Conservation (phyloP, 1,284 basidiomycete genomes). For the Papiliotrema nemorosa region DNA sequence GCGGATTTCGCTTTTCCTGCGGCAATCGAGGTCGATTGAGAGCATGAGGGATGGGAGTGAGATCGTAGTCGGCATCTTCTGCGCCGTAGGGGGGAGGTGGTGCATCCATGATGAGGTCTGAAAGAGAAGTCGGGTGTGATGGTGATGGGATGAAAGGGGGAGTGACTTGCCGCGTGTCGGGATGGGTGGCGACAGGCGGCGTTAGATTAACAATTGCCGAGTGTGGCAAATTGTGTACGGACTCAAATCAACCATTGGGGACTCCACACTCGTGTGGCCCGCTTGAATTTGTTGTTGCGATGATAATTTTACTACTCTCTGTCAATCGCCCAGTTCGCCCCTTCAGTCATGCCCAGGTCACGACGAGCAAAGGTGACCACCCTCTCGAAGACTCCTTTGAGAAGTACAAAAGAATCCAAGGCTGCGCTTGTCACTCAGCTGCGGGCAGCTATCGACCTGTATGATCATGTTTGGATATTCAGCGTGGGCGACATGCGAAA, state of each 20-base stretch:
- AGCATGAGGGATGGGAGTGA: constrained; percentile 34
- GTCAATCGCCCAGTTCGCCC: constrained; percentile 3
- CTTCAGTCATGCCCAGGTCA: constrained; percentile 71
- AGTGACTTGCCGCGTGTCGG: too few relatives aligned
- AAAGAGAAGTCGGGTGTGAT: not conserved
- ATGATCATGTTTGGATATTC: constrained; percentile 93
- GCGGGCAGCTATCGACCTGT: constrained; percentile 63
- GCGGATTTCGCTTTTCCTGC: constrained; percentile 34
- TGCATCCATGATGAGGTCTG: constrained; percentile 22
- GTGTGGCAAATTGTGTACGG: too few relatives aligned
- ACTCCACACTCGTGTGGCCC: too few relatives aligned
- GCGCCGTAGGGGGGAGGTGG: constrained; percentile 41
- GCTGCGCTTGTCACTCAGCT: constrained; percentile 77
- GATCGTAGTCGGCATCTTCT: constrained; percentile 20
- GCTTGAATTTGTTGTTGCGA: too few relatives aligned
- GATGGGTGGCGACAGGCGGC: too few relatives aligned
- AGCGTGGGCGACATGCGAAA: constrained; percentile 94
- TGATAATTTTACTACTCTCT: not conserved
- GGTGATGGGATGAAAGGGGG: too few relatives aligned
- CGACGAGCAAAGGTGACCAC: constrained; percentile 73
- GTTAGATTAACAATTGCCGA: too few relatives aligned
- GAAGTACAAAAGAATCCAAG: constrained; percentile 67
- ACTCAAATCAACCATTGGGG: too few relatives aligned
- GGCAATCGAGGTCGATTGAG: constrained; percentile 43
- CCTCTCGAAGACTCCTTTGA: constrained; percentile 55